Evolutionary conservation across 352 stramenopile species (phyloP), one percentile per base, ranked within the genome.

Genomic region (Globisporangium recalcitrans): DNA sequence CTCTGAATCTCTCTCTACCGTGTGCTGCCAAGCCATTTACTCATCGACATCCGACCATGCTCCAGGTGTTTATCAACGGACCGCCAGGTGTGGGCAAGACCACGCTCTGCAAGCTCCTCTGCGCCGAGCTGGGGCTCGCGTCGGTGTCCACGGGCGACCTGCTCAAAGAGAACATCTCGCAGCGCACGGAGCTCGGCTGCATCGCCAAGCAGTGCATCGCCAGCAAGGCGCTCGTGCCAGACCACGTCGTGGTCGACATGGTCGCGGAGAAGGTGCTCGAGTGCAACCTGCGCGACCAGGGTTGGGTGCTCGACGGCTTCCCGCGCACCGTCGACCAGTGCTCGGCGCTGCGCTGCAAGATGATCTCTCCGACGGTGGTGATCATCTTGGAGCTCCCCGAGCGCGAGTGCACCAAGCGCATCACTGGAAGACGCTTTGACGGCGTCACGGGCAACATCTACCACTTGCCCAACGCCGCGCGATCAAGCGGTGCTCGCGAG

Each of bases 231-330:
- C 69, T 93, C 19, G 77, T 93, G 40, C 83, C 83, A 1, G 81
- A 91, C 63, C 65, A 80, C 49, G 81, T 91, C 22, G 81, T 93
- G 19, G 68, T 93, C 42, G 81, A 91, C 53, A 91, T 93, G 83
- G 71, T 93, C 36, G 81, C 78, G 13, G 67, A 80, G 32, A 85
- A 85, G 56, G 73, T 89, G 44, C 60, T 59, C 32, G 67, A 62
- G 32, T 82, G 74, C 58, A 63, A 61, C 22, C 24, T 71, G 26
- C 60, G 57, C 49, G 66, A 62, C 11, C 69, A 70, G 4, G 82
- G 80, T 19, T 93, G 78, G 76, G 72, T 93, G 14, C 78, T 93
- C 55, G 83, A 92, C 63, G 82, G 77, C 22, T 92, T 90, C 53
- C 83, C 83, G 8, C 80, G 83, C 56, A 92, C 83, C 1, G 55